phyloP scores from a whole-genome alignment of 352 stramenopile species.

The Labyrinthula sp. region DNA sequence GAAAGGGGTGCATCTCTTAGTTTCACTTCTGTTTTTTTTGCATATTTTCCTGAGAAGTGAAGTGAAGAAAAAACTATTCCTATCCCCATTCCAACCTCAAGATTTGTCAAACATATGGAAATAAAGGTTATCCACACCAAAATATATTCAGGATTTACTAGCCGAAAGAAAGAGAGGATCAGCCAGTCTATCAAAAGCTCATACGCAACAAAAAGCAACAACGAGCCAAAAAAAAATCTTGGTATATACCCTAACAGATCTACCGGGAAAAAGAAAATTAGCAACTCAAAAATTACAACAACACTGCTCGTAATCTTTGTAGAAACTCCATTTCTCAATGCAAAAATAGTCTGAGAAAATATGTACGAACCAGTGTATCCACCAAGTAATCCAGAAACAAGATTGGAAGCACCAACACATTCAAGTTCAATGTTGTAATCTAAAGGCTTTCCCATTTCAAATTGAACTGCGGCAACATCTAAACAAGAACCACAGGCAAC shows the following conservation, averaged over 20 bases:
- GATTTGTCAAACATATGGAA: constrained; percentile 54
- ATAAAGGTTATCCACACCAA: constrained; percentile 63
- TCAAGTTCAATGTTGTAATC: constrained; percentile 78
- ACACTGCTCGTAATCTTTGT: constrained; percentile 43
- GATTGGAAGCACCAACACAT: constrained; percentile 80
- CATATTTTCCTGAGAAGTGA: too few species aligned
- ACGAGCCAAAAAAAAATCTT: constrained; percentile 86
- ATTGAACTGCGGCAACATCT: constrained; percentile 87
- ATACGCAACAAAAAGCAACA: constrained; percentile 85
- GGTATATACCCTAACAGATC: constrained; percentile 79
- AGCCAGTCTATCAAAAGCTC: constrained; percentile 93
- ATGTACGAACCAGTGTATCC: constrained; percentile 96
- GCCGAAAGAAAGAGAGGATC: constrained; percentile 14
- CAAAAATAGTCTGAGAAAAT: constrained; percentile 95
- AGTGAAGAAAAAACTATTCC: constrained; percentile 46
- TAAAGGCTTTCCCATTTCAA: constrained; percentile 73
- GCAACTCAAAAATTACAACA: constrained; percentile 39
- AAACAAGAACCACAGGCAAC: constrained; percentile 80
- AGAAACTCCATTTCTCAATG: constrained; percentile 47
- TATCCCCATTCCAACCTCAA: constrained; percentile 57
- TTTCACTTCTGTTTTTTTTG: too few species aligned
- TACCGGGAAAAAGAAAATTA: constrained; percentile 57
- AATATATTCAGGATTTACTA: constrained; percentile 46
- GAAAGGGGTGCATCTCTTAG: too few species aligned
- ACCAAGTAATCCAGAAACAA: constrained; percentile 73